Evolutionary conservation across 345 rosid species (phyloP), one percentile per base, ranked within the genome.

Genomic region (Linum tenue): DNA sequence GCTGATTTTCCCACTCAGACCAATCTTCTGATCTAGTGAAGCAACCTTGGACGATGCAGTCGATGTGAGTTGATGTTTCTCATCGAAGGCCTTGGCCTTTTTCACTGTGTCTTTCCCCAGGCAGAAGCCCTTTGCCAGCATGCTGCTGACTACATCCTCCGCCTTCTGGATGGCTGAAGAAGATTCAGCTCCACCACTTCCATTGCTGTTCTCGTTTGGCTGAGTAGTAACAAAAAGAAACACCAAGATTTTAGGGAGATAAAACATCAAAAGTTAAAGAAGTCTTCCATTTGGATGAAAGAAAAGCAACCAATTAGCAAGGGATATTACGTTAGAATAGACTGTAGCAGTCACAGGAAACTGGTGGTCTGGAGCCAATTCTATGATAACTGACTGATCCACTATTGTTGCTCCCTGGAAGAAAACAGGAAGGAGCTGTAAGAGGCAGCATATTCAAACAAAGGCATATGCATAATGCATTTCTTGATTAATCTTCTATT

Each of bases 1-100:
- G 56, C 56, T 51, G 56, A 51, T 51, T 16, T 51, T 51, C 56
- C n/a, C 56, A 11, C 14, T 51, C 14, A 51, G n/a, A 11, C 56
- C 56, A 7, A 51, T 51, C n/a, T 51, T 51, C 56, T 53, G 6
- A 59, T 70, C 79, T 73, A 81, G 77, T 1, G 84, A 55, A 78
- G 44, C 80, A 63, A 67, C 78, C 44, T 75, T 72, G 9, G 80
- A 69, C 4, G 80, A 68, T 3, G 70, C 67, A 1, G 75, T 63
- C 36, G 81, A 73, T 65, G 61, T 66, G 12, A 80, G 65, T 65
- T 77, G 80, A 39, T 59, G 76, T 22, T 22, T 22, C 1, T 22
- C 31, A 22, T 22, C 31, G 31, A 22, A 22, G 31, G 31, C 31
- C 31, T 22, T 22, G 31, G 31, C 31, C 31, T 22, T 22, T 22